A percentile compares a stretch with the other conserved stretches of the same genome.
phyloP scores from a whole-genome alignment of 345 rosid genomes.

The Balakata baccata region DNA sequence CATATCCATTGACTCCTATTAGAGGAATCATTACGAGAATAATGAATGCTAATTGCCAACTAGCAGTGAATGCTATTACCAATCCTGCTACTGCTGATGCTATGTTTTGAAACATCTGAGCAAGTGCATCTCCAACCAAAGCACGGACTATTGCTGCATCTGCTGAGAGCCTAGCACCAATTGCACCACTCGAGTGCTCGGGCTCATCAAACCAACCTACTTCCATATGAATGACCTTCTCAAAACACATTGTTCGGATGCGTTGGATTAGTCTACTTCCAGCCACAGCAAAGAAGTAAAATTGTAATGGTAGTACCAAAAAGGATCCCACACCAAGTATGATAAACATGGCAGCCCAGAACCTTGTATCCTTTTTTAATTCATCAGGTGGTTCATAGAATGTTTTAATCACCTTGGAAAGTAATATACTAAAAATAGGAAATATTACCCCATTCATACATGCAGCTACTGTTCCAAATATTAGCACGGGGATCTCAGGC shows the following conservation, averaged over 20 bases:
- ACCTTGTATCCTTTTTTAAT: slow-evolving; percentile 55
- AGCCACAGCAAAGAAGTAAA: slow-evolving; percentile 66
- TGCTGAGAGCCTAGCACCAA: slow-evolving; percentile 83
- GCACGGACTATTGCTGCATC: slow-evolving; percentile 74
- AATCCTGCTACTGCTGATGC: slow-evolving; percentile 59
- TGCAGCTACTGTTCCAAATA: slow-evolving; percentile 54
- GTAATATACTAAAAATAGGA: slow-evolving; percentile 54
- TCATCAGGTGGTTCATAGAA: slow-evolving; percentile 58
- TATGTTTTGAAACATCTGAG: slow-evolving; percentile 54
- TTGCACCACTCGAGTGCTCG: slow-evolving; percentile 72
- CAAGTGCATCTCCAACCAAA: slow-evolving; percentile 73
- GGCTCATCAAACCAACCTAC: slow-evolving; percentile 80
- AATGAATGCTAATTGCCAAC: slow-evolving; percentile 65
- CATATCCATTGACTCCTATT: slow-evolving; percentile 52
- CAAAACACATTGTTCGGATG: slow-evolving; percentile 67
- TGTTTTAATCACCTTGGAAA: slow-evolving; percentile 51
- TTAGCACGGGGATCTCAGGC: slow-evolving; percentile 70
- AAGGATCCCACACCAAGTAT: slow-evolving; percentile 56
- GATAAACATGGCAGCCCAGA: slow-evolving; percentile 62
- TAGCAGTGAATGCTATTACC: slow-evolving; percentile 66
- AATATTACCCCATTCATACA: slow-evolving; percentile 49
- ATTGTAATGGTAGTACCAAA: slow-evolving; percentile 39
- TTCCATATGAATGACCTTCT: slow-evolving; percentile 80
- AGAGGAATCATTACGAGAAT: slow-evolving; percentile 63
- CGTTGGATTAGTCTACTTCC: slow-evolving; percentile 62